These are phyloP conservation scores for Cardamine resedifolia DNA, from an alignment of 345 rosid species.

Conservation along the genomic window DNA sequence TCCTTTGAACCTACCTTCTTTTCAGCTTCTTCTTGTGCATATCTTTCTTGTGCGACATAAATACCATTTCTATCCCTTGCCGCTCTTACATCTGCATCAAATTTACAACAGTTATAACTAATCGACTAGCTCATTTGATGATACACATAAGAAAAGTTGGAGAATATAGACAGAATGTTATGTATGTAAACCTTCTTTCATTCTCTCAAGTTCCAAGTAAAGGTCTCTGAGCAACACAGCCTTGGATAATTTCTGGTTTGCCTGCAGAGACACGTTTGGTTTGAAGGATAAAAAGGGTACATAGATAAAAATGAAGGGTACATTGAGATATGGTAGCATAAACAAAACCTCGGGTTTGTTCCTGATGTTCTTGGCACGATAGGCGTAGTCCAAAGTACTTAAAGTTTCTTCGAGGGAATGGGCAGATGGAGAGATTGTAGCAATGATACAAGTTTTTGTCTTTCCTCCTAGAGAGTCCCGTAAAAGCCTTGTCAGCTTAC, in stretches of 20 bases:
- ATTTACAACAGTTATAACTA: neutral
- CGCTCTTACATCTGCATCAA: conserved; percentile 76
- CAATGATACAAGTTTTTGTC: conserved; percentile 95
- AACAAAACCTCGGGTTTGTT: conserved; percentile 87
- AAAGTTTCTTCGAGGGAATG: conserved; percentile 85
- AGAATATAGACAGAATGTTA: neutral
- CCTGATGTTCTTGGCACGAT: conserved; percentile 90
- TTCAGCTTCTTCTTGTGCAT: conserved; percentile 78
- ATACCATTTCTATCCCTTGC: conserved; percentile 94
- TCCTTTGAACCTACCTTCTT: conserved; percentile 61
- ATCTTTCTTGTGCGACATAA: conserved; percentile 83
- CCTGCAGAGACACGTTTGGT: conserved; percentile 49
- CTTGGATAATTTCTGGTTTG: conserved; percentile 87
- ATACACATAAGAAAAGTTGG: neutral
- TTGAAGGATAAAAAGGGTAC: neutral
- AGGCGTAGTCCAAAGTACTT: conserved; percentile 90
- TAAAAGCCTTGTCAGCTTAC: conserved; percentile 92
- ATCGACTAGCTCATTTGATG: neutral
- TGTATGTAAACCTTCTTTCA: conserved; percentile 79
- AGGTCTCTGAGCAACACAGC: conserved; percentile 85
- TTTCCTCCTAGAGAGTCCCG: conserved; percentile 95
- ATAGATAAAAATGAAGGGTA: neutral
- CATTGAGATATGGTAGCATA: neutral
- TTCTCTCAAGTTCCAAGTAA: conserved; percentile 80
- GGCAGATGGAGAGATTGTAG: conserved; percentile 91